A percentile compares a stretch with the other conserved stretches of the same genome.
Evolutionary conservation across 352 stramenopile species (phyloP).

Genomic region (Globisporangium paddicum): DNA sequence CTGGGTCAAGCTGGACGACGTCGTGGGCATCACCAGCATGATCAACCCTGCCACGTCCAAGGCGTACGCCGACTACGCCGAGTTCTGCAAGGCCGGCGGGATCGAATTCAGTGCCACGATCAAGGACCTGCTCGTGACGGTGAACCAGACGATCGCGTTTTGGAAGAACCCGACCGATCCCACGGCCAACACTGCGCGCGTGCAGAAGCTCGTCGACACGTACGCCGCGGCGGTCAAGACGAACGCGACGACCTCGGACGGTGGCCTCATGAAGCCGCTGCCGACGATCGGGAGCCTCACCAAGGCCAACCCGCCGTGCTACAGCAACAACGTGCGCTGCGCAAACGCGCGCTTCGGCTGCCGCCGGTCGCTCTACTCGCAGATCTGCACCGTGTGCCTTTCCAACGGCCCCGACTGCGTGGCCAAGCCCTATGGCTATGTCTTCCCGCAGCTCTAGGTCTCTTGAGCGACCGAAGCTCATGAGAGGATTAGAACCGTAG

Average conservation of each 20-base stretch:
- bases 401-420: slow-evolving; percentile 26
- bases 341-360: slow-evolving; percentile 41
- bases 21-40: slow-evolving; percentile 54
- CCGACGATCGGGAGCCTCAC: slow-evolving; percentile 29
- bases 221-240: slow-evolving; percentile 42
- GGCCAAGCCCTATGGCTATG: slow-evolving; percentile 13
- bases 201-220: slow-evolving; percentile 36
- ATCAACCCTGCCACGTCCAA: slow-evolving; percentile 7
- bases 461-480: background rate
- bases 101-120: slow-evolving; percentile 46
- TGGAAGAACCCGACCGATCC: slow-evolving; percentile 46
- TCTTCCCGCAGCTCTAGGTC: slow-evolving; percentile 1
- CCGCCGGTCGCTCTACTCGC: slow-evolving; percentile 37
- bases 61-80: slow-evolving; percentile 32
- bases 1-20: slow-evolving; percentile 48
- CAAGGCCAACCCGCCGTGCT: slow-evolving; percentile 51
- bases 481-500: no score
- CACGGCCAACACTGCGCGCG: slow-evolving; percentile 38
- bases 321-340: slow-evolving; percentile 48
- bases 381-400: slow-evolving; percentile 54
- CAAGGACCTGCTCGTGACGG: slow-evolving; percentile 34
- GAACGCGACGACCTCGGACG: slow-evolving; percentile 19
- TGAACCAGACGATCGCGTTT: slow-evolving; percentile 45
- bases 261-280: slow-evolving; percentile 35
- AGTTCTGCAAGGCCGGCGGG: slow-evolving; percentile 41